These are phyloP conservation scores for Solanum paucissectum DNA, from an alignment of 257 asterid species.

Conservation along the genomic window DNA sequence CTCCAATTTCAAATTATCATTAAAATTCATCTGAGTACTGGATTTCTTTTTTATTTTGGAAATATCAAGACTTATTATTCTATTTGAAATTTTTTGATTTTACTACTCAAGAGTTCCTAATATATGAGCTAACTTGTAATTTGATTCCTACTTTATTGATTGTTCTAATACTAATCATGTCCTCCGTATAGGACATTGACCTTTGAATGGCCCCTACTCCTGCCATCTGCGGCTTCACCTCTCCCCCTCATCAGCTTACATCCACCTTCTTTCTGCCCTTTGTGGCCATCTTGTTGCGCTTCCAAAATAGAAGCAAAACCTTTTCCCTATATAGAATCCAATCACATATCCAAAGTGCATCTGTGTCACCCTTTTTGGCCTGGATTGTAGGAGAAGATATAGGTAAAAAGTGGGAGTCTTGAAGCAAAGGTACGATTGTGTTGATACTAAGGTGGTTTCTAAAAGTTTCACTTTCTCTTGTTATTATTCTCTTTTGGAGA, in stretches of 20 bases:
- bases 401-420: background rate
- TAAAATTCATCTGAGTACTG: background rate
- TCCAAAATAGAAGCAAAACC: background rate
- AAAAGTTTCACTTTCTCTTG: background rate
- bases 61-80: background rate
- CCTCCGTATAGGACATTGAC: background rate
- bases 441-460: background rate
- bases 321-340: background rate
- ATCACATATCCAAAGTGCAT: background rate
- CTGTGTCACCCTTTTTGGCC: background rate
- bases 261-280: background rate
- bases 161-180: background rate
- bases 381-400: background rate
- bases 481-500: background rate
- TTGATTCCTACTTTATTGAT: background rate
- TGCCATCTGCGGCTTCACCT: background rate
- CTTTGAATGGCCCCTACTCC: background rate
- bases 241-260: background rate
- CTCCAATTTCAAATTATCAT: background rate
- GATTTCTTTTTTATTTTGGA: background rate
- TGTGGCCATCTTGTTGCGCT: background rate
- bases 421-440: background rate
- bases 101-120: background rate
- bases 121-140: background rate
- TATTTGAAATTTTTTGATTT: background rate